Conservation (phyloP, 805 yeast genomes). For the Jamesozyma spencerorum region DNA sequence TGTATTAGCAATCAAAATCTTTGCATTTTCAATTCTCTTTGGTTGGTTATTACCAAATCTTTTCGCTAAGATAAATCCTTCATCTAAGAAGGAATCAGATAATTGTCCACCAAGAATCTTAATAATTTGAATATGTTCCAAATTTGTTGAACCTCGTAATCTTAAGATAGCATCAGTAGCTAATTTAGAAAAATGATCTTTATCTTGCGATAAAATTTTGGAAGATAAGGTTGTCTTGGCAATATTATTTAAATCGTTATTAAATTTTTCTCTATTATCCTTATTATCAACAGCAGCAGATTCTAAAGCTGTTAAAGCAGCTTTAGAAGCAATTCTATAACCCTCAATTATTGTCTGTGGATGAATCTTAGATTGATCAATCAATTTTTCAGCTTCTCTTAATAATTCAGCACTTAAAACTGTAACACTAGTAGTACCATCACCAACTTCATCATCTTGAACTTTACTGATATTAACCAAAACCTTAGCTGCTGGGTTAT, state of each 20-base stretch:
- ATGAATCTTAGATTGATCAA: constrained; percentile 79
- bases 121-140: constrained; percentile 87
- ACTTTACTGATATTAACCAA: constrained; percentile 90
- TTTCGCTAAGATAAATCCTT: constrained; percentile 88
- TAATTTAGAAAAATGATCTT: constrained; percentile 74
- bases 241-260: constrained; percentile 71
- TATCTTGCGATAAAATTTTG: constrained; percentile 90
- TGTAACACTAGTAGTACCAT: constrained; percentile 96
- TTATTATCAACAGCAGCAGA: constrained; percentile 69
- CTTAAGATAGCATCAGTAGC: constrained; percentile 93
- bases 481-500: constrained; percentile 95
- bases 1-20: constrained; percentile 87
- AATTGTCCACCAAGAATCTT: constrained; percentile 90
- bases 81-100: constrained; percentile 87
- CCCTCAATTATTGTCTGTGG: constrained; percentile 98
- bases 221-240: constrained; percentile 92
- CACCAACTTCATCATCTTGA: constrained; percentile 98
- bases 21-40: constrained; percentile 70
- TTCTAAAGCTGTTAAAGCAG: constrained; percentile 77
- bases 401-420: constrained; percentile 82
- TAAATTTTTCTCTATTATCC: constrained; percentile 46
- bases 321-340: constrained; percentile 74
- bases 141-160: constrained; percentile 75
- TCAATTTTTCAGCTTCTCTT: constrained; percentile 88
- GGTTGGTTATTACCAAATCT: constrained; percentile 93